Base-by-base conservation (phyloP, 2,329 filamentous ascomycete genomes). In the Myriosclerotinia curreyana region DNA sequence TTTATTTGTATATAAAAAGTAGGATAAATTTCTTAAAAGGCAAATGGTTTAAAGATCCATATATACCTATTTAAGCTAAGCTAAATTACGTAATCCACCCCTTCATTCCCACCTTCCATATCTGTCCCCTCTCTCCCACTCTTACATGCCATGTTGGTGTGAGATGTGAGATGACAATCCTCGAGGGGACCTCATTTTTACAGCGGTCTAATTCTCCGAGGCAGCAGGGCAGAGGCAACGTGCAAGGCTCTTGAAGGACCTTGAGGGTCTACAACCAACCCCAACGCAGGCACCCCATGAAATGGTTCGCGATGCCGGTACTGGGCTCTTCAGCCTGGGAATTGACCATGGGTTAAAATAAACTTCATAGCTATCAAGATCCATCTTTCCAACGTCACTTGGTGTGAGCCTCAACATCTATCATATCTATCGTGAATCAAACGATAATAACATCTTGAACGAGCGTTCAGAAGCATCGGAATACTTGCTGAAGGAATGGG, bases 271-370 rank as follows among this genome's bases (percentile, higher is more conserved):
- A 68, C 56, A 51, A 66, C 62, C 56, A 51, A 66, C 62, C 52
- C 52, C 62, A 60, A 50, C 58, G 46, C 60, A 56, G 51, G 51
- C 59, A 60, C 69, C 70, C 69, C 70, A 68, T 69, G 71, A 70
- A 70, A 69, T 70, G 66, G 69, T 69, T 72, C 69, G 69, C 70
- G 69, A 71, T 69, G 67, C 69, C 67, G 66, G 66, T 56, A 49
- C 65, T 65, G 64, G 42, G 55, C 68, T 66, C 54, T 60, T 60
- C 62, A 61, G 40, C 56, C 62, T 54, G 42, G 62, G 58, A 50
- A 50, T 31, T 42, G 20, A 60, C 53, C 71, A 71, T 69, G 70
- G 71, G 68, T 71, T 64, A 66, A 66, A 65, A 64, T 49, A 66
- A 67, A 62, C 58, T 62, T 61, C 49, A 62, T 44, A 38, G 40